A percentile compares a stretch with the other conserved stretches of the same genome.
phyloP scores from a whole-genome alignment of 305 asterid species.

The Withania somnifera region DNA sequence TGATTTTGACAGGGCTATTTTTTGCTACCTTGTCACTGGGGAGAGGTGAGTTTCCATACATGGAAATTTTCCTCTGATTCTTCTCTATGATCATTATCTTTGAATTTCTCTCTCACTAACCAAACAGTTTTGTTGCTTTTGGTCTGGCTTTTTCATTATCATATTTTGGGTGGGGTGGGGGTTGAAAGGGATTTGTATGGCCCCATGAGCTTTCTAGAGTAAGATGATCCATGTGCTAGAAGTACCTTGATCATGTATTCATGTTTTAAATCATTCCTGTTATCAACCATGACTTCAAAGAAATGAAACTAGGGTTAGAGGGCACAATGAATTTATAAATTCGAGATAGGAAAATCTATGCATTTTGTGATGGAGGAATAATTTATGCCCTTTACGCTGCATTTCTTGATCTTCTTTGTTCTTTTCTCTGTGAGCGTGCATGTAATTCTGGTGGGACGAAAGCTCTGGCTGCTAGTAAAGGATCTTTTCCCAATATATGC shows the following conservation, averaged over 20 bases:
- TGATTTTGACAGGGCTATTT: constrained; percentile 65
- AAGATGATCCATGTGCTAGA: neutral
- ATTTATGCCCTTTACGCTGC: neutral
- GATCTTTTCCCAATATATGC: neutral
- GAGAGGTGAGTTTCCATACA: constrained; percentile 48
- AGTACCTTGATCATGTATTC: neutral
- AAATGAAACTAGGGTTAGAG: neutral
- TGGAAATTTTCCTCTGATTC: neutral
- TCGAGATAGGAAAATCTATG: neutral
- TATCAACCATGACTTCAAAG: neutral
- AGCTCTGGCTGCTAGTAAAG: neutral
- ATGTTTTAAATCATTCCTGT: neutral
- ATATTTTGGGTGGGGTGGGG: neutral
- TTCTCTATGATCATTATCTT: neutral
- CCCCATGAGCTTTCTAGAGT: neutral
- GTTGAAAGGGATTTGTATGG: neutral
- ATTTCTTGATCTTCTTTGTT: neutral
- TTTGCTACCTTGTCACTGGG: constrained; percentile 65
- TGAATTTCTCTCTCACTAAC: neutral
- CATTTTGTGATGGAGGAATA: neutral
- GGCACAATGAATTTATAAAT: neutral
- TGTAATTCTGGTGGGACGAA: neutral
- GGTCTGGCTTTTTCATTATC: neutral
- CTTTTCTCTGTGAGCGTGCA: neutral
- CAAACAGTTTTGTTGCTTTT: neutral